Base-by-base conservation (phyloP, 805 yeast genomes). In the Yarrowia divulgata region DNA sequence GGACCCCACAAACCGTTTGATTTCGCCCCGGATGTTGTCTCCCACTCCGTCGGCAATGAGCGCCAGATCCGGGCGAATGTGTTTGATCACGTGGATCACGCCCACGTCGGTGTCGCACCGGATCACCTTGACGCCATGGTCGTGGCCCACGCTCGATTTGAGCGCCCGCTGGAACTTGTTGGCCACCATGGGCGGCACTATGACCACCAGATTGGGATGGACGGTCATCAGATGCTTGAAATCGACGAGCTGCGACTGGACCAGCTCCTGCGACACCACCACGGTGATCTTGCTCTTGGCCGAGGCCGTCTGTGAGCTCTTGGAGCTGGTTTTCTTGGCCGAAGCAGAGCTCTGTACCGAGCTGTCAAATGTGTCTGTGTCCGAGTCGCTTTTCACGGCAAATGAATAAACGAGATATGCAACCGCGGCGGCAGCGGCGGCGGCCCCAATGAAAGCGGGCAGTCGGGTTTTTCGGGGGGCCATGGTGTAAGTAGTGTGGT, bases 61-160 rank as follows among this genome's bases (percentile, higher is more conserved):
- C 46, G 73, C 74, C 50, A 69, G 60, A 19, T 81, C 79, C 42
- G 84, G 80, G 29, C 77, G 75, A 34, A 87, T 67, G 69, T 86
- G 88, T 71, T 85, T 85, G 29, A 86, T 79, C n/a, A 87, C 80
- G 45, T 87, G 86, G 78, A 85, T 83, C 13, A 85, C 75, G 2
- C 90, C 88, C 13, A 76, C 78, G 68, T 78, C 78, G 0, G 84
- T 81, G n/a, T 81, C 83, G 62, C 87, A 84, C 58, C 78, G 78
- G 1, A 86, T 82, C 13, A 84, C 72, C 66, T 82, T 80, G 70
- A 75, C 76, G 23, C 71, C 66, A 32, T 74, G 63, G 1, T 69
- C 70, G 2, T 71, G 50, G 2, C 77, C 75, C 1, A 80, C 69
- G 13, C 74, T 69, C 42, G 68, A 60, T 29, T 52, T 46, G 14